Percentiles rank a stretch among this genome's conserved stretches.
Conservation (phyloP, 306 rosid genomes). For the Mimosa bimucronata region DNA sequence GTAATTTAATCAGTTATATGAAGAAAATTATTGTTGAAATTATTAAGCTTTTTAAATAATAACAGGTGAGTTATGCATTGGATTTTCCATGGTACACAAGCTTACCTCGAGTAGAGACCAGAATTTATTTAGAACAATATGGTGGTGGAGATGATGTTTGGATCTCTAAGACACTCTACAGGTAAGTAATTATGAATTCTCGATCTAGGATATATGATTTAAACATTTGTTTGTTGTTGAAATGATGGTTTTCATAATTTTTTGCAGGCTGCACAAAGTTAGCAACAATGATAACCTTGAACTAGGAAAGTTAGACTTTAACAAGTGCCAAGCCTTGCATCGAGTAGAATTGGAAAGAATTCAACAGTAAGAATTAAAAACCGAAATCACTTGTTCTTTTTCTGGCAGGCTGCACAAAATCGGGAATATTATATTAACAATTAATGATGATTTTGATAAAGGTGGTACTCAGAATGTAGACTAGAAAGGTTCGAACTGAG, state of each 20-base stretch:
- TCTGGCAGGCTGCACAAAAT: not conserved
- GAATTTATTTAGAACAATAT: constrained; percentile 58
- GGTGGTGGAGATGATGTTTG: constrained; percentile 66
- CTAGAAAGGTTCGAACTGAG: constrained; percentile 49
- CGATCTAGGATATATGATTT: not conserved
- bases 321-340: constrained; percentile 61
- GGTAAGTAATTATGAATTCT: constrained; percentile 30
- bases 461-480: constrained; percentile 59
- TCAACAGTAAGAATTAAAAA: constrained; percentile 44
- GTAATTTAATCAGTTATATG: not conserved
- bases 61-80: constrained; percentile 58
- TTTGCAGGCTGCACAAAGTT: constrained; percentile 53
- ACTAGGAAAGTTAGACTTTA: constrained; percentile 65
- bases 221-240: not conserved
- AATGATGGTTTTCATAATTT: not conserved
- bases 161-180: constrained; percentile 72
- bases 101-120: constrained; percentile 67
- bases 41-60: not conserved
- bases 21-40: not conserved
- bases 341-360: constrained; percentile 55
- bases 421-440: not conserved
- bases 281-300: constrained; percentile 58
- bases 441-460: not conserved
- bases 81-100: constrained; percentile 64
- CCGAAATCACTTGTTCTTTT: not conserved